A percentile compares a stretch with the other conserved stretches of the same genome.
phyloP scores from a whole-genome alignment of 164 flowering plant genomes.

The Aristolochia californica region DNA sequence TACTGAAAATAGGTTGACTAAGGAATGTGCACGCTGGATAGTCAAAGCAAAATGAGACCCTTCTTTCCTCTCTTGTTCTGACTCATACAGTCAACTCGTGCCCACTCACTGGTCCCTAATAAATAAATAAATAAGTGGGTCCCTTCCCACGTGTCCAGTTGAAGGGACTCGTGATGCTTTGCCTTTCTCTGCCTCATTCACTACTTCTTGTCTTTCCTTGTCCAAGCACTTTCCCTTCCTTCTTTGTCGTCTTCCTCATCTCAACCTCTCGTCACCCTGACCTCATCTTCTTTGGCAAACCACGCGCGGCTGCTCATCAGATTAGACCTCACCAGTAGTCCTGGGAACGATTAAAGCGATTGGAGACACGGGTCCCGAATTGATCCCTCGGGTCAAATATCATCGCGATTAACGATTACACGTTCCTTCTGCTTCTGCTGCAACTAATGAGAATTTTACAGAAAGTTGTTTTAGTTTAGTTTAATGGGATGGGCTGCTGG shows the following conservation, averaged over 20 bases:
- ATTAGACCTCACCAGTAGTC: background rate
- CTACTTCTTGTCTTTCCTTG: slow-evolving; percentile 1
- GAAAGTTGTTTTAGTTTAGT: too few species aligned
- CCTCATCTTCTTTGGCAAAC: slow-evolving; percentile 3
- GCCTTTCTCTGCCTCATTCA: background rate
- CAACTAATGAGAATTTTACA: background rate
- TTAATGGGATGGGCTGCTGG: too few species aligned
- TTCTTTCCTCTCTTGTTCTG: background rate
- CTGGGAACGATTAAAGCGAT: background rate
- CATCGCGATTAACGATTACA: background rate
- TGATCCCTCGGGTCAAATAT: background rate
- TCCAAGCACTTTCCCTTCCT: slow-evolving; percentile 1
- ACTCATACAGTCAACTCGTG: background rate
- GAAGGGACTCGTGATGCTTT: background rate
- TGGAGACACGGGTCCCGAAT: background rate
- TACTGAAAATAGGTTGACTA: slow-evolving; percentile 7
- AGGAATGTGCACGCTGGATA: background rate
- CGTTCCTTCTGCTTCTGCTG: background rate
- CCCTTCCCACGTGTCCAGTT: slow-evolving; percentile 6
- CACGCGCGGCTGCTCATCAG: background rate
- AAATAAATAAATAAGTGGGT: background rate
- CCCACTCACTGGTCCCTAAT: background rate
- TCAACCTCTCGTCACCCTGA: slow-evolving; percentile 6
- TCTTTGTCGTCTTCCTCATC: slow-evolving; percentile 4
- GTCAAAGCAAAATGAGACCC: background rate